These are phyloP conservation scores for Penicillium sp. DNA, from an alignment of 2,329 filamentous ascomycete genomes.

Conservation along the genomic window DNA sequence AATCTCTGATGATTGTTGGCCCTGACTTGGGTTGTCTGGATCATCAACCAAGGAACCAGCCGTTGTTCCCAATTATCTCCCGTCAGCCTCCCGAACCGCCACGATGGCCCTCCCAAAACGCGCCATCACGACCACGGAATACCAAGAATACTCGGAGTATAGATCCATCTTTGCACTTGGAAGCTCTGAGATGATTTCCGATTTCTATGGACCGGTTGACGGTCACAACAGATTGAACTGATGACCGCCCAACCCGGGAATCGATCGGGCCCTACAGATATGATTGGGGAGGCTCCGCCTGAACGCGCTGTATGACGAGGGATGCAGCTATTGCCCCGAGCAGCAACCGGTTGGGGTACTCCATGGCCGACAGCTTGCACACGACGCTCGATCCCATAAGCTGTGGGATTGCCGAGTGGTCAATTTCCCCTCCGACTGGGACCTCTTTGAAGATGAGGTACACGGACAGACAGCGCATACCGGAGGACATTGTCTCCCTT, in stretches of 20 bases:
- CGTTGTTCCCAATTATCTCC: background rate
- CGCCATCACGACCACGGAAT: background rate
- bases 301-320: constrained; percentile 27
- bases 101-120: background rate
- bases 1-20: background rate
- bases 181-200: background rate
- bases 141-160: background rate
- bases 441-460: background rate
- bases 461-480: background rate
- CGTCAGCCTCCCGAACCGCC: background rate
- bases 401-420: constrained; percentile 12
- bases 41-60: background rate
- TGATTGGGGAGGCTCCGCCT: constrained; percentile 28
- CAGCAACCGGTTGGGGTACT: constrained; percentile 14
- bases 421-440: constrained; percentile 19
- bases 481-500: background rate
- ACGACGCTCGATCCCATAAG: constrained; percentile 7
- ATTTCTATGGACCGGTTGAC: constrained; percentile 7
- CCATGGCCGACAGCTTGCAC: constrained; percentile 14
- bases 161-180: background rate
- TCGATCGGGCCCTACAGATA: constrained; percentile 15
- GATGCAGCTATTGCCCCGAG: constrained; percentile 15
- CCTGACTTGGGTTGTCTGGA: background rate
- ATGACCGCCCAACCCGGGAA: constrained; percentile 25
- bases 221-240: constrained; percentile 18